Evolutionary conservation across 169 alveolate species (phyloP), one percentile per base, ranked within the genome.

Genomic region (Theileria equi): DNA sequence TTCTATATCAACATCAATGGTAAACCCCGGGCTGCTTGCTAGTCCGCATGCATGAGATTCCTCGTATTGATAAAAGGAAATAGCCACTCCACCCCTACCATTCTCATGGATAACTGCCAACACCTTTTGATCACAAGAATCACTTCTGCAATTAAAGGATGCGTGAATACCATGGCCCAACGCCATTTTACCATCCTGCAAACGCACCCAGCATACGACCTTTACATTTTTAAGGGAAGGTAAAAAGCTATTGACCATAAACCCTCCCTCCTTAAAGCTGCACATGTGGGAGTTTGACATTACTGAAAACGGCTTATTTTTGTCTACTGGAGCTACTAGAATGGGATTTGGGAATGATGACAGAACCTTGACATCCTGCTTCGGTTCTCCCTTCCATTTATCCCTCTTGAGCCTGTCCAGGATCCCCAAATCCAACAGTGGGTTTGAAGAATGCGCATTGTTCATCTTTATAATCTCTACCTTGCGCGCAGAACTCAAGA

Each of bases 1-100:
- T 1, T 29, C 35, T 8, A 23, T 50, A 2, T 25, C 13, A 23
- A 74, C 48, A 43, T 47, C 57, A 16, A 59, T 7, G 0, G 72
- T 54, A 25, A 54, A 10, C 17, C 29, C 2, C 10, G 84, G 79
- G 29, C 38, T 47, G 41, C 23, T 28, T 6, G 10, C 19, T 47
- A 74, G 55, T 2, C 79, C 80, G 11, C 28, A 11, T 8, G 16
- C 29, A 16, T n/a, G n/a, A n/a, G n/a, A n/a, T 25, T 53, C 63
- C 17, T 36, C 70, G 36, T 64, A 74, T 35, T 1, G 34, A 59
- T 74, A 74, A 21, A 74, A 59, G 21, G 67, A 59, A 7, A 59
- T 50, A 1, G 47, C 73, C 5, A 44, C 19, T 28, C 26, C 13
- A 21, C 10, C 31, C 3, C 7, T 6, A 5, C 25, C 64, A 40